Evolutionary conservation across 2,329 filamentous ascomycete species (phyloP).

Genomic region (Tolypocladium tropicale): DNA sequence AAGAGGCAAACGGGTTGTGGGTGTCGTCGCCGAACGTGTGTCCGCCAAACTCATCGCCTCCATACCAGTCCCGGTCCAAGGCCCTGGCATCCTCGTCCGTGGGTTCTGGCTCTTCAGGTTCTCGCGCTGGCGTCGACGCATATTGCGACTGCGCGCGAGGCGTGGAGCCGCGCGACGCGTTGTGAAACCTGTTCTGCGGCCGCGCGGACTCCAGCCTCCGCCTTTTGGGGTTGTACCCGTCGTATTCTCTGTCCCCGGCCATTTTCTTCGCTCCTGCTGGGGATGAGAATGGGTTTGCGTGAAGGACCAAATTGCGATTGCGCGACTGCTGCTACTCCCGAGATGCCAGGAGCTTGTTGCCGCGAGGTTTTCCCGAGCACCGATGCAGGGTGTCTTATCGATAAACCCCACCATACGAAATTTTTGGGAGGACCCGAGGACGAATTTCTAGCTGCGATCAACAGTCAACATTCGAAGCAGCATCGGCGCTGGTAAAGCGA

Average conservation of each 20-base stretch:
- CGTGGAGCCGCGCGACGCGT: conserved; percentile 22
- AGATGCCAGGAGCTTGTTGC: neutral
- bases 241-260: conserved; percentile 25
- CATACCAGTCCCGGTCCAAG: conserved; percentile 88
- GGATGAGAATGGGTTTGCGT: neutral
- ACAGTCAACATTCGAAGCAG: neutral
- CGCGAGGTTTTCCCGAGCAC: conserved; percentile 13
- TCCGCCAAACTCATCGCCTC: conserved; percentile 69
- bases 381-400: conserved; percentile 21
- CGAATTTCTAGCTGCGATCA: neutral
- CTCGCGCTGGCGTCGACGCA: conserved; percentile 28
- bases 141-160: conserved; percentile 24
- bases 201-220: conserved; percentile 24
- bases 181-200: conserved; percentile 16
- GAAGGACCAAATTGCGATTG: neutral
- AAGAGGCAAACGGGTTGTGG: conserved; percentile 84
- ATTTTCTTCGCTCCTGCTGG: conserved; percentile 11
- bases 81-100: conserved; percentile 61
- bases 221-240: conserved; percentile 28
- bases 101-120: conserved; percentile 45
- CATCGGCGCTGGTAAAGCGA: conserved; percentile 1
- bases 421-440: conserved; percentile 14
- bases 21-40: conserved; percentile 82
- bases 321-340: neutral
- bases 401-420: conserved; percentile 27